Evolutionary conservation across 2,329 filamentous ascomycete species (phyloP).

Genomic region (Aspergillus flavus): DNA sequence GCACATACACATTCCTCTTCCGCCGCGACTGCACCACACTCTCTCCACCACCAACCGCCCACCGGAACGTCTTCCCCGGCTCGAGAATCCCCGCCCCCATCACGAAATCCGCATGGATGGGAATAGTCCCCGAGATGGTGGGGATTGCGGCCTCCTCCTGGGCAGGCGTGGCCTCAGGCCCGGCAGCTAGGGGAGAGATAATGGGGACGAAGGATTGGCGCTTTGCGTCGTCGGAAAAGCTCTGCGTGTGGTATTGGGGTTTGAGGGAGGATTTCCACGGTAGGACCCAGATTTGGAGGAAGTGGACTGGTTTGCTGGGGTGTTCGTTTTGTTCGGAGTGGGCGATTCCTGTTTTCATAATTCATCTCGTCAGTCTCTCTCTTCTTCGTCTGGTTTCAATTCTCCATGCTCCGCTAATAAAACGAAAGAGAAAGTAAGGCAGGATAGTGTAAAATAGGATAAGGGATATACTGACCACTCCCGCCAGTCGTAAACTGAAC

Average conservation of each 20-base stretch:
- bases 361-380: background rate
- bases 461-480: conserved; percentile 53
- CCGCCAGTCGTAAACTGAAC: conserved; percentile 92
- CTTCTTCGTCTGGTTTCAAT: too few species aligned
- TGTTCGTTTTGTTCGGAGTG: conserved; percentile 80
- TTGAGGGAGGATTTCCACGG: conserved; percentile 73
- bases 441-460: background rate
- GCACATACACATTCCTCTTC: conserved; percentile 73
- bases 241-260: conserved; percentile 75
- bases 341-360: conserved; percentile 58
- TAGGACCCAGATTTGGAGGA: conserved; percentile 85
- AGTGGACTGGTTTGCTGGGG: conserved; percentile 71
- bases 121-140: conserved; percentile 67
- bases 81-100: conserved; percentile 78
- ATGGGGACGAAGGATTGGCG: conserved; percentile 71
- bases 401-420: too few species aligned
- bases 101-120: conserved; percentile 80
- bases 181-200: conserved; percentile 72
- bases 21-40: conserved; percentile 36
- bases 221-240: conserved; percentile 74
- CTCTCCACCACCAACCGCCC: conserved; percentile 65
- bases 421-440: background rate
- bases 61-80: conserved; percentile 67
- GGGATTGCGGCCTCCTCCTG: conserved; percentile 68
- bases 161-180: conserved; percentile 61